Evolutionary conservation across 108 stramenopile species (phyloP), one percentile per base, ranked within the genome.

Genomic region (Seminavis robusta): DNA sequence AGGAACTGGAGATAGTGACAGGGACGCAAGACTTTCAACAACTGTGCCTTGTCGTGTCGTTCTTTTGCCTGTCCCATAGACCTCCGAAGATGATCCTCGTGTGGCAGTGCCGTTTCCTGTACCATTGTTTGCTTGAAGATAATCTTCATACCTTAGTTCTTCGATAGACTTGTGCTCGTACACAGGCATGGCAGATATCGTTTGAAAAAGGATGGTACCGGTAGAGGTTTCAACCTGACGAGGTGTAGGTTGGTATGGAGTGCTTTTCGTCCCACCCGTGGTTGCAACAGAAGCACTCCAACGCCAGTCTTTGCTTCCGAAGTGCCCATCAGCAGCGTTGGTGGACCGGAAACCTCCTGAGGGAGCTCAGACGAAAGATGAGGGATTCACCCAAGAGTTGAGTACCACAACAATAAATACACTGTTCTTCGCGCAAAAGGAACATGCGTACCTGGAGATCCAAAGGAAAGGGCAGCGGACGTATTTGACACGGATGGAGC

Each of bases 61-160:
- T n/a, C n/a, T n/a, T n/a, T n/a, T n/a, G n/a, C n/a, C n/a, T n/a
- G n/a, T n/a, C n/a, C n/a, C n/a, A n/a, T n/a, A n/a, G n/a, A n/a
- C n/a, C n/a, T n/a, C n/a, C n/a, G n/a, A n/a, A n/a, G n/a, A n/a
- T n/a, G n/a, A n/a, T n/a, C n/a, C n/a, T n/a, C n/a, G n/a, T n/a
- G n/a, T n/a, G n/a, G n/a, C n/a, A n/a, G n/a, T n/a, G n/a, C n/a
- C n/a, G n/a, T n/a, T n/a, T n/a, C n/a, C n/a, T n/a, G n/a, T n/a
- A n/a, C 88, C 90, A 47, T 80, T 85, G 53, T 92, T 94, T 2
- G 90, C 93, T 21, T 74, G 72, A 51, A 45, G 33, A 65, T 92
- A 94, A 72, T 97, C 97, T 59, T 97, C 94, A 28, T 88, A 67
- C 3, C 94, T 71, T 17, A 97, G 66, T 67, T 97, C 94, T 76